Evolutionary conservation across 2,329 filamentous ascomycete species (phyloP).

Genomic region (Botryotinia globosa): DNA sequence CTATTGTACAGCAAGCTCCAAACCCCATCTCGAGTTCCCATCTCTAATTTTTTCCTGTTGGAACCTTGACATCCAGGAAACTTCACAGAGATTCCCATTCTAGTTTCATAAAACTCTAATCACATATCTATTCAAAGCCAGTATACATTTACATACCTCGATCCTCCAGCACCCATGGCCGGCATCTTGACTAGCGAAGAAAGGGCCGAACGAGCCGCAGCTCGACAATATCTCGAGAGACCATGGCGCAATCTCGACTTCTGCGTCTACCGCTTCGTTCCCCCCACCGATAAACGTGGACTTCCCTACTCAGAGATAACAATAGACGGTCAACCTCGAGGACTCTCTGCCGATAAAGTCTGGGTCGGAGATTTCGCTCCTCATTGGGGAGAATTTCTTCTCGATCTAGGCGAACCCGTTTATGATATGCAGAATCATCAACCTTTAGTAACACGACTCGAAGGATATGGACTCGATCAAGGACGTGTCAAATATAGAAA

Average conservation of each 20-base stretch:
- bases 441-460: not conserved
- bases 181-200: not conserved
- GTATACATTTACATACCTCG: not conserved
- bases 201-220: no score
- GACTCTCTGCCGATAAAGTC: not conserved
- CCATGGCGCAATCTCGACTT: conserved; percentile 13
- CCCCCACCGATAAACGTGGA: conserved; percentile 5
- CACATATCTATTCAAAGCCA: not conserved
- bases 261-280: conserved; percentile 10
- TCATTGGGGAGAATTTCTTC: not conserved
- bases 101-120: not conserved
- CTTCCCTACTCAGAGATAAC: not conserved
- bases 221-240: not conserved
- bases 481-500: not conserved
- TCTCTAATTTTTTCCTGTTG: not conserved
- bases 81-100: not conserved
- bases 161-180: not conserved
- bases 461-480: conserved; percentile 1
- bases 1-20: not conserved
- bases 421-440: conserved; percentile 8
- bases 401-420: conserved; percentile 14
- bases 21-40: not conserved
- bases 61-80: not conserved
- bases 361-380: conserved; percentile 8
- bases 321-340: not conserved